A percentile compares a stretch with the other conserved stretches of the same genome.
Conservation (phyloP, 768 basidiomycete species). For the Boletus pseudo-olivaceus region DNA sequence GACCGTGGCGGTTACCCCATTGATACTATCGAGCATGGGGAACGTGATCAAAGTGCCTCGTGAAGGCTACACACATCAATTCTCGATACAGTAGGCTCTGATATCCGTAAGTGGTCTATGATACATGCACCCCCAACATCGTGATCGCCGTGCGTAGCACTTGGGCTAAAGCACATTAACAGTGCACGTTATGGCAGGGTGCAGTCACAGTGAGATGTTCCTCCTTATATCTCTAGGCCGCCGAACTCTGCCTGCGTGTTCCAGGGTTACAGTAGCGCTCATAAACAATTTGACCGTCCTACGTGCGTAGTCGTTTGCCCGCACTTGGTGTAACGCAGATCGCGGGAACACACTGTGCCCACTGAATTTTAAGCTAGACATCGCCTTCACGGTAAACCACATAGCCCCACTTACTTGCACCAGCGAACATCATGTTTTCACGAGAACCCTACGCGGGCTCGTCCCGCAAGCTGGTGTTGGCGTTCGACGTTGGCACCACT, state of each 20-base stretch:
- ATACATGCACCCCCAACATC: background rate
- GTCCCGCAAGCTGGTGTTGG: constrained; percentile 32
- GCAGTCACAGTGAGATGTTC: background rate
- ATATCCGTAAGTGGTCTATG: background rate
- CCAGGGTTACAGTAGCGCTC: constrained; percentile 4
- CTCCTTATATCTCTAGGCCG: background rate
- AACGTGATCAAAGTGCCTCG: background rate
- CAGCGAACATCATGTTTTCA: constrained; percentile 19
- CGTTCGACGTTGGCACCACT: constrained; percentile 32
- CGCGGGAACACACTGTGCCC: constrained; percentile 1
- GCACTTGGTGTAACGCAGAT: background rate
- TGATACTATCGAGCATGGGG: background rate
- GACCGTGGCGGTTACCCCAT: background rate
- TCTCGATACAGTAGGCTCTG: background rate
- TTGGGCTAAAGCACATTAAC: background rate
- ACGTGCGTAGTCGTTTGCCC: background rate
- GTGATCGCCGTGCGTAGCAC: background rate
- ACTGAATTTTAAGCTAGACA: background rate
- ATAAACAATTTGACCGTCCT: background rate
- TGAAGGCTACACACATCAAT: background rate
- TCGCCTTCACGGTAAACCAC: background rate
- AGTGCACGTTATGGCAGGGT: background rate
- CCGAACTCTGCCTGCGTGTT: background rate
- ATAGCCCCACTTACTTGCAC: background rate
- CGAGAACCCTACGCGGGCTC: constrained; percentile 34